Evolutionary conservation across 192 early-diverging fungal species (phyloP).

Genomic region (Coemansia sp.): DNA sequence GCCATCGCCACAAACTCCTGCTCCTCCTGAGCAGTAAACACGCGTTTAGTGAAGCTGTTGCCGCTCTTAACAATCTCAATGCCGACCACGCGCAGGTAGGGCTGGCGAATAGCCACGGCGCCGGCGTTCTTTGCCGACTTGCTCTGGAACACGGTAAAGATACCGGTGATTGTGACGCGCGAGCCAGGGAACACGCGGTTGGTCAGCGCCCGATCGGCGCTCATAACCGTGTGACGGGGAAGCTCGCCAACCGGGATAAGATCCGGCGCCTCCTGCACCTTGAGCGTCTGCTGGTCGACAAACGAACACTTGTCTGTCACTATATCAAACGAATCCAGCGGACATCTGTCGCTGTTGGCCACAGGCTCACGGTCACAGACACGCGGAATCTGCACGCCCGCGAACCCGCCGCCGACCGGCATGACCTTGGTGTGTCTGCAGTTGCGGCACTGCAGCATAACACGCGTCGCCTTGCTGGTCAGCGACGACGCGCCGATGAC

Average conservation of each 20-base stretch:
- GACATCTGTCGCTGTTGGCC: constrained; percentile 38
- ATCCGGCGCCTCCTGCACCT: constrained; percentile 96
- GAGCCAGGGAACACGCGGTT: constrained; percentile 93
- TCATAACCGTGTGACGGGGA: constrained; percentile 90
- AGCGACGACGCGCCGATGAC: constrained; percentile 89
- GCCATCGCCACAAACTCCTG: constrained; percentile 89
- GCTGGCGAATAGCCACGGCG: constrained; percentile 86
- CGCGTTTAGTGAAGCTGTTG: constrained; percentile 58
- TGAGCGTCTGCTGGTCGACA: constrained; percentile 95
- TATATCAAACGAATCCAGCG: constrained; percentile 89
- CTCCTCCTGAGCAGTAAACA: constrained; percentile 90
- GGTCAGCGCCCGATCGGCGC: constrained; percentile 80
- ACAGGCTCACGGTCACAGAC: constrained; percentile 69
- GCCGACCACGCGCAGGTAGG: constrained; percentile 93
- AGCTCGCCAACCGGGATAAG: constrained; percentile 98
- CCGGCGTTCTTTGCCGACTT: constrained; percentile 62
- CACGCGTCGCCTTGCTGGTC: constrained; percentile 80
- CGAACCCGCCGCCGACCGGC: constrained; percentile 79
- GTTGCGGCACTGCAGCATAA: constrained; percentile 85
- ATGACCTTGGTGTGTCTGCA: constrained; percentile 83
- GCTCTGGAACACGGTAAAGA: constrained; percentile 91
- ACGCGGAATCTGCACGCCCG: constrained; percentile 81
- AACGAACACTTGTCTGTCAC: constrained; percentile 94
- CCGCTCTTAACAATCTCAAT: constrained; percentile 79
- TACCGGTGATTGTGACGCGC: constrained; percentile 88